Base-by-base conservation (phyloP, 2,329 filamentous ascomycete genomes). In the Colletotrichum camelliae region DNA sequence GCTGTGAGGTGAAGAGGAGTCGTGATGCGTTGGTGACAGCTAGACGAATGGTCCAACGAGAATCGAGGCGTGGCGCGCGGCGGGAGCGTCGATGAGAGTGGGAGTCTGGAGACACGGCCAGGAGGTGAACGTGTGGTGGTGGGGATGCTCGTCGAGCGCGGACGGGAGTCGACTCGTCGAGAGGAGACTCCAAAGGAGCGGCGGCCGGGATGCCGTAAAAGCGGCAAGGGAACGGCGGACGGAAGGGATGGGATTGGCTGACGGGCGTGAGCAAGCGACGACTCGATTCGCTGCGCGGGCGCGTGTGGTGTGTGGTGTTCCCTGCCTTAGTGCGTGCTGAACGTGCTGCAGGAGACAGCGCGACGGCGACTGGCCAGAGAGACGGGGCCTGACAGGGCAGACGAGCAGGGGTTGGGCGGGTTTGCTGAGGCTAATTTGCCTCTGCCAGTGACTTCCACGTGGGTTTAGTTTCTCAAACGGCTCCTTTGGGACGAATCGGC, bases 301-400 rank as follows among this genome's bases (percentile, higher is more conserved):
- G 81, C 81, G 80, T 81, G 79, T 80, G 80, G 76, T 77, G 77
- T 79, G 79, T 81, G 76, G 73, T 78, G 77, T 77, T 75, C 76
- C 77, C 75, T 80, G 79, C 79, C 77, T 80, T 81, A 79, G 80
- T 79, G 80, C 74, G 74, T 76, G 74, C 74, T 81, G 78, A 79
- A 72, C 77, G 55, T 75, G 77, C 78, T 80, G 80, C 80, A 81
- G 79, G 74, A 79, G 58, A 68, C 70, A 70, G 73, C 72, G 68
- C 70, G 62, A 67, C 61, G 33, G 76, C 70, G 65, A 77, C 69
- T 70, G 74, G 76, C 43, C 7, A 57, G 35, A 33, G 72, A 71
- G 69, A 75, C 65, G 24, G 62, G 39, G 73, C 62, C 57, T 72
- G 68, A 39, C 72, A 72, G 72, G 72, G 37, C 21, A 60, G 68